Evolutionary conservation across 2,329 filamentous ascomycete species (phyloP).

Genomic region (Lecanicillium sp.): DNA sequence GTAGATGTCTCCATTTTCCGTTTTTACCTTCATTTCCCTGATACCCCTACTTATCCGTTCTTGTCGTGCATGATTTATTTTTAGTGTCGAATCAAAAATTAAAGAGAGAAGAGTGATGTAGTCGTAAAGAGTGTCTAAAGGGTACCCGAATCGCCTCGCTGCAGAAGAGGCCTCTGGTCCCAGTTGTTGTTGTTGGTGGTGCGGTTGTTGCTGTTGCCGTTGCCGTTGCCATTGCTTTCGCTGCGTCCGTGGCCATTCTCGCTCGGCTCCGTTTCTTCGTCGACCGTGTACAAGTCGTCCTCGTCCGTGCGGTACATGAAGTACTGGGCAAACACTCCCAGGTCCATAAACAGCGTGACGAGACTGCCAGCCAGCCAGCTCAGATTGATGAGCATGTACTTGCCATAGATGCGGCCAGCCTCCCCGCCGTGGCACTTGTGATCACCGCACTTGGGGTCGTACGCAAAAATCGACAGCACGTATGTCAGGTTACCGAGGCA

Average conservation of each 20-base stretch:
- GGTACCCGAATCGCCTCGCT: constrained; percentile 19
- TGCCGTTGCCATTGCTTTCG: constrained; percentile 18
- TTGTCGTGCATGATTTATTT: too few relatives aligned
- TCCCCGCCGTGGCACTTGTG: constrained; percentile 58
- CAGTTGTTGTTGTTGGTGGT: constrained; percentile 18
- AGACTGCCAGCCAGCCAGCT: constrained; percentile 88
- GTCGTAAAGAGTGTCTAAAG: too few relatives aligned
- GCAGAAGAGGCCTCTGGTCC: constrained; percentile 32
- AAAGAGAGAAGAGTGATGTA: too few relatives aligned
- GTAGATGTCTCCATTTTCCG: too few relatives aligned
- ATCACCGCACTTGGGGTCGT: constrained; percentile 61
- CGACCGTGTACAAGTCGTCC: constrained; percentile 22
- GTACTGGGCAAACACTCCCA: constrained; percentile 84
- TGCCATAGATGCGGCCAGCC: constrained; percentile 58
- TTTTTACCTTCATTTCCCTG: too few relatives aligned
- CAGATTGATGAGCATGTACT: constrained; percentile 82
- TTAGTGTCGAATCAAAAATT: too few relatives aligned
- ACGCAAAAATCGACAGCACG: constrained; percentile 85
- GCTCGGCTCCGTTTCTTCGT: constrained; percentile 23
- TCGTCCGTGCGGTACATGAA: constrained; percentile 62
- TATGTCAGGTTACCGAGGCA: constrained; percentile 94
- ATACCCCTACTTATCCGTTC: too few relatives aligned
- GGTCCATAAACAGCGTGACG: constrained; percentile 77
- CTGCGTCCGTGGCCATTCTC: constrained; percentile 18
- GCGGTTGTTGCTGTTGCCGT: constrained; percentile 20